Percentiles rank a stretch among this genome's conserved stretches.
These are phyloP conservation scores for Myrica gale DNA, from an alignment of 306 rosid species.

Conservation along the genomic window DNA sequence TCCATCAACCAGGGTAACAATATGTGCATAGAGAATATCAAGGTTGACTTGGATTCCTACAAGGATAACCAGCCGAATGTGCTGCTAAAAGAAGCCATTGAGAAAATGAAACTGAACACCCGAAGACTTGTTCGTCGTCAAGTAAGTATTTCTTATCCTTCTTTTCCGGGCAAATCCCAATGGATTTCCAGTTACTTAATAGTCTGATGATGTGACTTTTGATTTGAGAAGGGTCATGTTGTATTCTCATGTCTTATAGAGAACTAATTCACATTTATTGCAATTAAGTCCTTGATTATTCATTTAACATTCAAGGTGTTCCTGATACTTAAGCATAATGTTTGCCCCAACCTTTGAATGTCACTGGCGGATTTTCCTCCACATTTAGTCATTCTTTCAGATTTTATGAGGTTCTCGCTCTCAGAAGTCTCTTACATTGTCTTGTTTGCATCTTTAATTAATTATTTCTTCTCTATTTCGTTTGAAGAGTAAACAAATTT, in stretches of 20 bases:
- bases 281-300: background rate
- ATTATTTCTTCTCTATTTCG: background rate
- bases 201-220: background rate
- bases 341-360: background rate
- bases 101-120: conserved; percentile 74
- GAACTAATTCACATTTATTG: background rate
- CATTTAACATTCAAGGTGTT: background rate
- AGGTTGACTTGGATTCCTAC: conserved; percentile 41
- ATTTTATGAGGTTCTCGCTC: background rate
- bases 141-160: conserved; percentile 38
- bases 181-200: background rate
- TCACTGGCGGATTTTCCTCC: background rate
- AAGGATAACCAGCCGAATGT: conserved; percentile 34
- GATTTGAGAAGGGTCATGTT: background rate
- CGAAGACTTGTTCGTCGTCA: conserved; percentile 84
- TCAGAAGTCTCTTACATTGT: background rate
- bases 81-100: conserved; percentile 68
- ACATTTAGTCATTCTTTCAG: background rate
- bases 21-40: conserved; percentile 41
- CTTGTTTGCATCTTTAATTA: background rate
- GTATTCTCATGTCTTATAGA: background rate
- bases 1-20: conserved; percentile 36
- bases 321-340: background rate
- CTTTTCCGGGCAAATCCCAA: background rate
- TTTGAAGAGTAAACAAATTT: background rate